phyloP scores from a whole-genome alignment of 1,284 basidiomycete genomes.

The Psilocybe mexicana region DNA sequence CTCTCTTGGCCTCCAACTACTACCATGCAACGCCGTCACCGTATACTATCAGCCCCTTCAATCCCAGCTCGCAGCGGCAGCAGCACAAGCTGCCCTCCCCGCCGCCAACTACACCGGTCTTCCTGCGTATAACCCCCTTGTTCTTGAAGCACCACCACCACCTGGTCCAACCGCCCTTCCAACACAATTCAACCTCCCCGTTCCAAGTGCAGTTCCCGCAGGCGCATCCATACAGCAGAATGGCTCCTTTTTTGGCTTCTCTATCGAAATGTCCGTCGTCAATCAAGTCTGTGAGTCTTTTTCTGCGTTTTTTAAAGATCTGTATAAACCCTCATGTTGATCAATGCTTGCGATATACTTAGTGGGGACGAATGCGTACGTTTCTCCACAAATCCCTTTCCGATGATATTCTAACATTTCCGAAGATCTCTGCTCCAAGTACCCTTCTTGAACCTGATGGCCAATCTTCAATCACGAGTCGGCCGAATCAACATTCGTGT shows the following conservation, averaged over 20 bases:
- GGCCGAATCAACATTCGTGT: conserved; percentile 64
- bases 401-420: conserved; percentile 17
- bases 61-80: conserved; percentile 17
- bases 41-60: conserved; percentile 33
- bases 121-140: conserved; percentile 44
- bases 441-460: conserved; percentile 75
- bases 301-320: background rate
- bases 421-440: conserved; percentile 50
- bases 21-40: conserved; percentile 25
- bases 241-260: conserved; percentile 70
- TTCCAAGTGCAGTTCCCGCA: conserved; percentile 39
- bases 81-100: conserved; percentile 25
- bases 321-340: background rate
- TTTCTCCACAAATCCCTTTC: conserved; percentile 2
- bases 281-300: conserved; percentile 56
- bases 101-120: conserved; percentile 36
- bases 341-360: background rate
- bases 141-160: conserved; percentile 41
- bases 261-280: conserved; percentile 73
- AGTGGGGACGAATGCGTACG: conserved; percentile 57
- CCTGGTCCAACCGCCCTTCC: conserved; percentile 38
- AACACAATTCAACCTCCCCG: conserved; percentile 41
- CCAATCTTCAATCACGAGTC: conserved; percentile 59
- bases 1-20: conserved; percentile 1
- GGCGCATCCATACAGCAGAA: conserved; percentile 53